Evolutionary conservation across 148 eudicot genomes (phyloP).

Genomic region (Amaranthus hypochondriacus): DNA sequence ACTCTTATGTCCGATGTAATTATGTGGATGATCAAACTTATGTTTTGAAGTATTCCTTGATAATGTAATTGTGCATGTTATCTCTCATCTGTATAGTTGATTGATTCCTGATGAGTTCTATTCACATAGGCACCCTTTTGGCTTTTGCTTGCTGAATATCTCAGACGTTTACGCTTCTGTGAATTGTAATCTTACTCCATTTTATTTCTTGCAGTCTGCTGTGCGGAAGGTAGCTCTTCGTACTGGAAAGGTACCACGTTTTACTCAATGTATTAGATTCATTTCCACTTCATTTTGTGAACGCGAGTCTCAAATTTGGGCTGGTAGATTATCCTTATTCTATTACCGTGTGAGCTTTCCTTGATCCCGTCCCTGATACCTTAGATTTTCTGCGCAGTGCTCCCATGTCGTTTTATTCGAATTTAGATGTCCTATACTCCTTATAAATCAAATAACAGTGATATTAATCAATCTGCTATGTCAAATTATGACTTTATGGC

Average conservation of each 20-base stretch:
- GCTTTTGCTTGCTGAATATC: not conserved
- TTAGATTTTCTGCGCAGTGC: not conserved
- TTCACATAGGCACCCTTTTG: not conserved
- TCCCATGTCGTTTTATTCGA: not conserved
- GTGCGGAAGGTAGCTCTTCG: slow-evolving; percentile 74
- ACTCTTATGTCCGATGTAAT: not conserved
- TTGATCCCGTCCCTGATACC: too few relatives aligned
- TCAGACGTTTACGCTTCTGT: not conserved
- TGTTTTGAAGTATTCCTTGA: not conserved
- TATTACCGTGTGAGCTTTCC: not conserved
- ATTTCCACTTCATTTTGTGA: not conserved
- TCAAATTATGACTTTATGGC: not conserved
- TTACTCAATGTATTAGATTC: not conserved
- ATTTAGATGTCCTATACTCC: not conserved
- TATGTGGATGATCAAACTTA: not conserved
- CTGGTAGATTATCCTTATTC: not conserved
- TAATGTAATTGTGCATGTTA: not conserved
- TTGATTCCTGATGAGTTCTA: not conserved
- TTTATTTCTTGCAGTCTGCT: slow-evolving; percentile 68
- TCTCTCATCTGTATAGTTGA: not conserved
- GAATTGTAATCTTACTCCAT: slow-evolving; percentile 10
- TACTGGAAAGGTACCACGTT: slow-evolving; percentile 68
- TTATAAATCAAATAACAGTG: not conserved
- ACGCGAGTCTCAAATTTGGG: not conserved
- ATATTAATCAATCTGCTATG: not conserved